phyloP scores from a whole-genome alignment of 2,329 filamentous ascomycete genomes.

The Ascochyta clinopodiicola region DNA sequence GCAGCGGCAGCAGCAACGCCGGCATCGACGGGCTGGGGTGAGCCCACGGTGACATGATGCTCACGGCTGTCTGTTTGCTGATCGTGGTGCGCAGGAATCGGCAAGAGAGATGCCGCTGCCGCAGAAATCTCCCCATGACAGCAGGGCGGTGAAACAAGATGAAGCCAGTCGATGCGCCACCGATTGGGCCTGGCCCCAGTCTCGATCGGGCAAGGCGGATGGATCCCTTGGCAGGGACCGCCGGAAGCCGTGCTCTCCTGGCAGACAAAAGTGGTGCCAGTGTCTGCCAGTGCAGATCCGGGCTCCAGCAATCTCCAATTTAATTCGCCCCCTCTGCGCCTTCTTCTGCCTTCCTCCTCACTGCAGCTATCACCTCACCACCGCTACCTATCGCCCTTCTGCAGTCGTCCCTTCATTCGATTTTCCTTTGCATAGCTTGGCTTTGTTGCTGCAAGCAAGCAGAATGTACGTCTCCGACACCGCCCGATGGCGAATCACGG shows the following conservation, averaged over 20 bases:
- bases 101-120: constrained; percentile 22
- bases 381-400: constrained; percentile 7
- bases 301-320: constrained; percentile 35
- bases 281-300: constrained; percentile 26
- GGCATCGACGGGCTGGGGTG: constrained; percentile 18
- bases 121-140: constrained; percentile 28
- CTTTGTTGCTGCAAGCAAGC: constrained; percentile 22
- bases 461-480: constrained; percentile 32
- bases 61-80: constrained; percentile 7
- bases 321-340: constrained; percentile 38
- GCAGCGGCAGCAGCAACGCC: constrained; percentile 5
- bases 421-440: constrained; percentile 1
- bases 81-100: constrained; percentile 25
- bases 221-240: constrained; percentile 21
- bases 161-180: constrained; percentile 5
- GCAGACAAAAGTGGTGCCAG: constrained; percentile 37
- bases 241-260: constrained; percentile 31
- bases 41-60: constrained; percentile 32
- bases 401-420: constrained; percentile 25
- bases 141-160: constrained; percentile 29
- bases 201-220: constrained; percentile 6
- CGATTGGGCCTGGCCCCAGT: constrained; percentile 21
- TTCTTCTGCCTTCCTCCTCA: constrained; percentile 23
- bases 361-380: constrained; percentile 20
- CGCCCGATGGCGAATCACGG: constrained; percentile 15